A percentile compares a stretch with the other conserved stretches of the same genome.
These are phyloP conservation scores for Polychytrium aggregatum DNA, from an alignment of 192 early-diverging fungal species.

Conservation along the genomic window DNA sequence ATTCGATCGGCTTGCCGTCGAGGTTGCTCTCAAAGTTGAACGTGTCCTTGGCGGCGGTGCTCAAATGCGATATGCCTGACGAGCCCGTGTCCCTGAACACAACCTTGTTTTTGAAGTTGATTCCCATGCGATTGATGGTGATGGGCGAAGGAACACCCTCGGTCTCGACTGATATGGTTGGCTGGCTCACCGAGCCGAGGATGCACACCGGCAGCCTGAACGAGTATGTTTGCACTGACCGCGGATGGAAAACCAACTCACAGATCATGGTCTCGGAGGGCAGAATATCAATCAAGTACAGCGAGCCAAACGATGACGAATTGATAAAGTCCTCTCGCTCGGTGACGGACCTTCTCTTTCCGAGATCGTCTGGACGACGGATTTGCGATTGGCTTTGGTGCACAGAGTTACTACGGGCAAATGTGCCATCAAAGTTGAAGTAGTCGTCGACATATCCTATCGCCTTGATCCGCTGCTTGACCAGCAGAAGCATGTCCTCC, in stretches of 20 bases:
- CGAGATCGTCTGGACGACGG: too few species aligned
- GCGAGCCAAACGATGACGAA: too few species aligned
- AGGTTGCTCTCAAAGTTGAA: constrained; percentile 21
- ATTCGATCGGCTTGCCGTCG: constrained; percentile 14
- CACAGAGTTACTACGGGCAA: too few species aligned
- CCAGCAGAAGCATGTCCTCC: too few species aligned
- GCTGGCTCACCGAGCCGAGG: constrained; percentile 3
- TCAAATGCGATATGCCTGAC: constrained; percentile 19
- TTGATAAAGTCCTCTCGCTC: too few species aligned
- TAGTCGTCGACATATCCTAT: too few species aligned
- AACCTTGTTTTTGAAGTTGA: constrained; percentile 37
- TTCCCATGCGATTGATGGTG: constrained; percentile 8
- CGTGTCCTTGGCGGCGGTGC: constrained; percentile 20
- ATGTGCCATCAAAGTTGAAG: too few species aligned
- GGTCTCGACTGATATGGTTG: constrained; percentile 9
- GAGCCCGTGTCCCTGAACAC: constrained; percentile 16
- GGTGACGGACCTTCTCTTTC: too few species aligned
- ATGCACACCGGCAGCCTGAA: constrained; percentile 20
- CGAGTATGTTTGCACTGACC: background rate
- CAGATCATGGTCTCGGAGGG: constrained; percentile 11
- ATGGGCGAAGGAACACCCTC: constrained; percentile 28
- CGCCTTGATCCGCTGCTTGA: too few species aligned
- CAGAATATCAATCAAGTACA: constrained; percentile 24
- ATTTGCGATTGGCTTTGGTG: too few species aligned
- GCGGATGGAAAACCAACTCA: constrained; percentile 15